These are phyloP conservation scores for Calonectria multiphialidica DNA, from an alignment of 2,329 filamentous ascomycete genomes.

Conservation along the genomic window DNA sequence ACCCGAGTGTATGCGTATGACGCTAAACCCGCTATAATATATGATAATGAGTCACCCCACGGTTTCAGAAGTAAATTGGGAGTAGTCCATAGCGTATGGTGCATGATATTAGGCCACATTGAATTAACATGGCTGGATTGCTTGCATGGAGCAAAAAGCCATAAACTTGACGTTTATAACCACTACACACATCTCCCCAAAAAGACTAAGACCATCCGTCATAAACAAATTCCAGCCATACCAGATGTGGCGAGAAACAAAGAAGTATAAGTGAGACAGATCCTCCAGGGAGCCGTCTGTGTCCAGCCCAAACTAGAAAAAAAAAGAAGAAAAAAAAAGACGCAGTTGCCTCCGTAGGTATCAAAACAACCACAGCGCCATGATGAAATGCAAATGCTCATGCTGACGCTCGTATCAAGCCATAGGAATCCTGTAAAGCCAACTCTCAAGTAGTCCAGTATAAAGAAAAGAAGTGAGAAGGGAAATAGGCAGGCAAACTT, in stretches of 20 bases:
- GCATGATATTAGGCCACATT: neutral
- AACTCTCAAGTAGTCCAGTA: neutral
- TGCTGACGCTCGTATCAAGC: slow-evolving; percentile 12
- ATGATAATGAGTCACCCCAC: neutral
- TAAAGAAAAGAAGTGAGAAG: neutral
- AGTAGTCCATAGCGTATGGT: neutral
- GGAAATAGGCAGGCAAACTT: neutral
- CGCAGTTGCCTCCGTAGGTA: slow-evolving; percentile 1
- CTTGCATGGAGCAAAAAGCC: neutral
- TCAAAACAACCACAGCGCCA: slow-evolving; percentile 11
- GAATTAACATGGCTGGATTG: neutral
- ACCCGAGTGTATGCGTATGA: neutral
- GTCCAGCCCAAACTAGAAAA: neutral
- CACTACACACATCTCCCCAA: neutral
- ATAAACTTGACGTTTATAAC: neutral
- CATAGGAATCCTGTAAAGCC: slow-evolving; percentile 8
- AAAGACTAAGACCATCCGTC: neutral
- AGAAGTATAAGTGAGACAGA: neutral
- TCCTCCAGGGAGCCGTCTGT: slow-evolving; percentile 14
- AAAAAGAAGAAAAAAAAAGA: neutral
- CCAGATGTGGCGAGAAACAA: neutral
- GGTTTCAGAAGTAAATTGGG: neutral
- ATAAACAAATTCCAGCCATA: neutral
- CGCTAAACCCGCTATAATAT: neutral
- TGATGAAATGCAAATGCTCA: slow-evolving; percentile 18